Conservation (phyloP, 345 rosid genomes). For the Gossypium arboreum region DNA sequence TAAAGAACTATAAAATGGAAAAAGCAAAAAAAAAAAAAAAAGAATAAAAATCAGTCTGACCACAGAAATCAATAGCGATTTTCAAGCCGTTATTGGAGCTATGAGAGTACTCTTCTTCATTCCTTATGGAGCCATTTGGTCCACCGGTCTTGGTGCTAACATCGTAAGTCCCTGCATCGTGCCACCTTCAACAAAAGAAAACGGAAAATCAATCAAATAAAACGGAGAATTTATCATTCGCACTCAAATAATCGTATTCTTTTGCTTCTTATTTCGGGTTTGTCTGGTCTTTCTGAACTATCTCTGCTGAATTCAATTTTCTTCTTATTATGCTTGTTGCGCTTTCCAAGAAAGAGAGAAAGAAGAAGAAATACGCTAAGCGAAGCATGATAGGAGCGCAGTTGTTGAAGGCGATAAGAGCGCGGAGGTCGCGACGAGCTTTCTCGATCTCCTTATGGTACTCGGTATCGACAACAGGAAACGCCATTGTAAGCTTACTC, state of each 20-base stretch:
- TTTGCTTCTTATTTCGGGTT: neutral
- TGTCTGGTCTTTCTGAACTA: neutral
- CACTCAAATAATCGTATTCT: neutral
- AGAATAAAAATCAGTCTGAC: slow-evolving; percentile 27
- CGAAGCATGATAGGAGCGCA: slow-evolving; percentile 98
- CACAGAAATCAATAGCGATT: slow-evolving; percentile 76
- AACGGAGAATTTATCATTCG: neutral
- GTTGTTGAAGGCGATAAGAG: slow-evolving; percentile 72
- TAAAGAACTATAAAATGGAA: neutral
- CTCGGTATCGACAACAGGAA: slow-evolving; percentile 69
- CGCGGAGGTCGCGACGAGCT: slow-evolving; percentile 93
- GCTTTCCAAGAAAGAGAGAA: neutral
- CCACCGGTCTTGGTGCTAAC: slow-evolving; percentile 79
- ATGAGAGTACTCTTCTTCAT: slow-evolving; percentile 71
- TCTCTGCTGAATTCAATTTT: neutral
- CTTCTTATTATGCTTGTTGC: neutral
- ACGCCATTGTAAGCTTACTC: slow-evolving; percentile 46
- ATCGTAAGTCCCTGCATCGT: slow-evolving; percentile 92
- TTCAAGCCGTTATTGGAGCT: slow-evolving; percentile 79
- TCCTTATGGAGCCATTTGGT: slow-evolving; percentile 86
- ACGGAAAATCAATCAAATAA: neutral
- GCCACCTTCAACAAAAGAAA: slow-evolving; percentile 59
- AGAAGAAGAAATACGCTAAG: slow-evolving; percentile 52
- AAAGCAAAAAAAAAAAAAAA: neutral
- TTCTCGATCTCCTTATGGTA: slow-evolving; percentile 80